Evolutionary conservation across 257 asterid species (phyloP).

Genomic region (Scutellaria galericulata): DNA sequence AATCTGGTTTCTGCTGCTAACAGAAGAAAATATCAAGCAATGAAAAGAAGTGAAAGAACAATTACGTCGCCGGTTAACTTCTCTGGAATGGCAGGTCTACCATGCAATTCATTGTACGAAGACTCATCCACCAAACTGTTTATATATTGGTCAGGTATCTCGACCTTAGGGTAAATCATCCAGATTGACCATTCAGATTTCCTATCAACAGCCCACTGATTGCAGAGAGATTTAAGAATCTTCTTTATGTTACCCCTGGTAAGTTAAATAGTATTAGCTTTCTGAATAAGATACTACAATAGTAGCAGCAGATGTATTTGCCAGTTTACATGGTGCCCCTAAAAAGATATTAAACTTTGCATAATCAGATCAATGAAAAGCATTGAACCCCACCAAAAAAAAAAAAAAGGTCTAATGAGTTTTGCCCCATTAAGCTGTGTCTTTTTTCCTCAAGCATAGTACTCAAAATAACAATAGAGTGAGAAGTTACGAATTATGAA

Average conservation of each 20-base stretch:
- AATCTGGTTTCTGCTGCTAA: constrained; percentile 18
- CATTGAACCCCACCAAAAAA: neutral
- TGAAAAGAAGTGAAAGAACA: constrained; percentile 31
- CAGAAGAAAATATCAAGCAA: constrained; percentile 9
- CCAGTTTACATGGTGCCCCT: neutral
- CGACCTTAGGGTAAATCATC: constrained; percentile 76
- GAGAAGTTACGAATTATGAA: constrained; percentile 4
- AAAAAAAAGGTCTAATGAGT: neutral
- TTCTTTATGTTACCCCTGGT: constrained; percentile 60
- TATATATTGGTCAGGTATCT: constrained; percentile 79
- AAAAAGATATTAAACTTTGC: neutral
- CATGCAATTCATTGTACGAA: constrained; percentile 51
- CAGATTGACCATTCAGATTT: constrained; percentile 88
- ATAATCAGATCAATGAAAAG: constrained; percentile 6
- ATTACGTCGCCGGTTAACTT: constrained; percentile 71
- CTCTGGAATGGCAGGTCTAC: constrained; percentile 60
- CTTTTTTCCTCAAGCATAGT: neutral
- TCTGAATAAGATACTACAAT: constrained; percentile 18
- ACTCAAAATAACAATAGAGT: neutral
- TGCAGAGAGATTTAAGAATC: constrained; percentile 65
- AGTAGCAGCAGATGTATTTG: neutral
- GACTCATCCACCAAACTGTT: constrained; percentile 66
- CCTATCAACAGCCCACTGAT: constrained; percentile 74
- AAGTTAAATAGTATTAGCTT: constrained; percentile 30
- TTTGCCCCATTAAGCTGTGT: neutral